phyloP scores from a whole-genome alignment of 2,329 filamentous ascomycete species.

The Macrophomina tecta region DNA sequence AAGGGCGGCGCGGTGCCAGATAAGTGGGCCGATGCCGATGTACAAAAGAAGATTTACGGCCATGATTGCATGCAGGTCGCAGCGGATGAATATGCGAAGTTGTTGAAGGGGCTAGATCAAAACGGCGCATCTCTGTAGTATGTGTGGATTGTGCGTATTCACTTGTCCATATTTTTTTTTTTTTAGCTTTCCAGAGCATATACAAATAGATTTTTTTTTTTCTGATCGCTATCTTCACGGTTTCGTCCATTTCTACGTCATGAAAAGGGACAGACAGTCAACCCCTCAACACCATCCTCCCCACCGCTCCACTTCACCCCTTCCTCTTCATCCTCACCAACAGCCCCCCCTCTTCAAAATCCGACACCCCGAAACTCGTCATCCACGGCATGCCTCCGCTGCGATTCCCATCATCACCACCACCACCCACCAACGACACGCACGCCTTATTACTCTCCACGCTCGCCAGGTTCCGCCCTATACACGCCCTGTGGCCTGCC shows the following conservation, averaged over 20 bases:
- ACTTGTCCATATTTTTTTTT: not conserved
- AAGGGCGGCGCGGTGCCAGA: slow-evolving; percentile 52
- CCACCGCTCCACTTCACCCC: not conserved
- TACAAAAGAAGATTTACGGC: slow-evolving; percentile 57
- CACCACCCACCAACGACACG: not conserved
- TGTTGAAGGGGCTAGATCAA: slow-evolving; percentile 5
- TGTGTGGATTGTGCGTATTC: not conserved
- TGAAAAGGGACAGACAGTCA: not conserved
- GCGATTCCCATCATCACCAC: not conserved
- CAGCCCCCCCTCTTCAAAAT: slow-evolving; percentile 2
- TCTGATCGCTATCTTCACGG: not conserved
- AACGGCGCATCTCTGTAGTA: not conserved
- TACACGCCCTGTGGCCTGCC: slow-evolving; percentile 11
- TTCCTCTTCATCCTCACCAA: slow-evolving; percentile 5
- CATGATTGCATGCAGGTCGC: slow-evolving; percentile 53
- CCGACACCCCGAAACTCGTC: slow-evolving; percentile 13
- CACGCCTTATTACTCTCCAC: slow-evolving; percentile 13
- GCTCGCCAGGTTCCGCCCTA: slow-evolving; percentile 10
- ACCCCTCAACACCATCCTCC: too few relatives aligned
- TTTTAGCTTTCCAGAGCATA: not conserved
- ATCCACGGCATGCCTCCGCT: not conserved
- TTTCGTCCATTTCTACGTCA: too few relatives aligned
- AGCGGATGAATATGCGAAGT: slow-evolving; percentile 48
- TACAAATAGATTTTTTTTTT: not conserved
- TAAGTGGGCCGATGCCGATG: slow-evolving; percentile 59